Percentiles rank a stretch among this genome's conserved stretches.
Evolutionary conservation across 2,329 filamentous ascomycete species (phyloP).

Genomic region (Colletotrichum tabaci): DNA sequence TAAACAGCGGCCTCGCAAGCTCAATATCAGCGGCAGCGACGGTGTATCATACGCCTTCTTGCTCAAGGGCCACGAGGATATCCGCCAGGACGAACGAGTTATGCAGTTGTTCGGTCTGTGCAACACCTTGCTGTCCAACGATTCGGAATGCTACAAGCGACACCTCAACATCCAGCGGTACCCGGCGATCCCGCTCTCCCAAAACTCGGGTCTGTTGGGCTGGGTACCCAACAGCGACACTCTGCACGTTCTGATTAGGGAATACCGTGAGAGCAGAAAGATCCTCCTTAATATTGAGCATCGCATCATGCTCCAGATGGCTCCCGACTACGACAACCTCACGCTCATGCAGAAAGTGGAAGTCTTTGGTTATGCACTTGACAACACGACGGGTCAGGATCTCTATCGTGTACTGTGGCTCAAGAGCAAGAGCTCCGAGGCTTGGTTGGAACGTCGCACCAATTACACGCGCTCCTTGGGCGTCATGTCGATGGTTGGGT

Average conservation of each 20-base stretch:
- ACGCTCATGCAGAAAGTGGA: conserved; percentile 99
- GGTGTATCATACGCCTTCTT: conserved; percentile 89
- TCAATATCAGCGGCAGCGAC: conserved; percentile 90
- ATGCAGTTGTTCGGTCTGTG: conserved; percentile 99
- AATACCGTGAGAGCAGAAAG: conserved; percentile 97
- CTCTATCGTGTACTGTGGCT: conserved; percentile 98
- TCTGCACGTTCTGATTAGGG: conserved; percentile 93
- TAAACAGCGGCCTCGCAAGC: conserved; percentile 94
- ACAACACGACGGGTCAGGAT: conserved; percentile 99
- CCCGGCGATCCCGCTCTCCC: conserved; percentile 95
- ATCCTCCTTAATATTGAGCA: conserved; percentile 99
- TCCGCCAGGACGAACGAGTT: conserved; percentile 97
- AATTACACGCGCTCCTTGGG: conserved; percentile 98
- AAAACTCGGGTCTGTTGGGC: conserved; percentile 93
- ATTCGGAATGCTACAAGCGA: conserved; percentile 96
- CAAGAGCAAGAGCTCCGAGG: conserved; percentile 98
- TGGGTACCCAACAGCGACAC: conserved; percentile 99
- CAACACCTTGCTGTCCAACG: conserved; percentile 94
- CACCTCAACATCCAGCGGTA: conserved; percentile 97
- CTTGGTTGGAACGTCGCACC: conserved; percentile 97
- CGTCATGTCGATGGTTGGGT: conserved; percentile 99
- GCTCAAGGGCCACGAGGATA: conserved; percentile 99
- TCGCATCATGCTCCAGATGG: conserved; percentile 99
- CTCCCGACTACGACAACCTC: conserved; percentile 97
- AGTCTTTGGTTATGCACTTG: conserved; percentile 98